These are phyloP conservation scores for Lignosus rhinocerotis DNA, from an alignment of 1,284 basidiomycete species.

Conservation along the genomic window DNA sequence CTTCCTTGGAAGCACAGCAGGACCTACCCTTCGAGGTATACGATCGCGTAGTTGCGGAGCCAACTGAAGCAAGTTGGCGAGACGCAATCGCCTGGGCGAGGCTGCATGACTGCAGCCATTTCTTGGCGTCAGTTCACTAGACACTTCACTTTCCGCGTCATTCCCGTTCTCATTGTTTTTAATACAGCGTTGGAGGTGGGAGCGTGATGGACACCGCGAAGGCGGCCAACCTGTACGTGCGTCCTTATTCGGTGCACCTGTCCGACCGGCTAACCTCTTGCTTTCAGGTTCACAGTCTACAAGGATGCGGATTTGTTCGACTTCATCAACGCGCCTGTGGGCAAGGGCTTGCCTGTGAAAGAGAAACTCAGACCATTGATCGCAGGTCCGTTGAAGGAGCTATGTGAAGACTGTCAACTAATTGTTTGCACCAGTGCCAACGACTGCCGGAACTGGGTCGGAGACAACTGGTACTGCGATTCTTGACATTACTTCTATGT, in stretches of 20 bases:
- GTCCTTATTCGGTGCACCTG: neutral
- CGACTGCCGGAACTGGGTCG: conserved; percentile 96
- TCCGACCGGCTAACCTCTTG: neutral
- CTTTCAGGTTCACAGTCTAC: conserved; percentile 76
- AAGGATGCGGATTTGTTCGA: conserved; percentile 91
- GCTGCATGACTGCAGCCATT: conserved; percentile 87
- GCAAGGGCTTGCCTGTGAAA: conserved; percentile 86
- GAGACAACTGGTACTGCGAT: conserved; percentile 99
- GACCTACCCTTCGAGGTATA: conserved; percentile 85
- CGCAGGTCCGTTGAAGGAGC: conserved; percentile 49
- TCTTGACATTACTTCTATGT: conserved; percentile 85
- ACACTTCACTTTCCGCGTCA: neutral
- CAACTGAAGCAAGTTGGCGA: conserved; percentile 87
- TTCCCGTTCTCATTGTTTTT: neutral
- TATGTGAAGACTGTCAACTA: neutral
- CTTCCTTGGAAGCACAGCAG: conserved; percentile 70
- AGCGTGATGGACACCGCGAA: conserved; percentile 97
- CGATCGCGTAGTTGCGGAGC: conserved; percentile 85
- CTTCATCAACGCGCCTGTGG: conserved; percentile 96
- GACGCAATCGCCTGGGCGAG: conserved; percentile 90
- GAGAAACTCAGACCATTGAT: conserved; percentile 83
- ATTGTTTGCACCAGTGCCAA: conserved; percentile 62
- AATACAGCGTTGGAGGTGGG: conserved; percentile 83
- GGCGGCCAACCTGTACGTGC: conserved; percentile 81
- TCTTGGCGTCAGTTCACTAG: conserved; percentile 70